Evolutionary conservation across 352 stramenopile species (phyloP).

Genomic region (Phytophthora litchii): DNA sequence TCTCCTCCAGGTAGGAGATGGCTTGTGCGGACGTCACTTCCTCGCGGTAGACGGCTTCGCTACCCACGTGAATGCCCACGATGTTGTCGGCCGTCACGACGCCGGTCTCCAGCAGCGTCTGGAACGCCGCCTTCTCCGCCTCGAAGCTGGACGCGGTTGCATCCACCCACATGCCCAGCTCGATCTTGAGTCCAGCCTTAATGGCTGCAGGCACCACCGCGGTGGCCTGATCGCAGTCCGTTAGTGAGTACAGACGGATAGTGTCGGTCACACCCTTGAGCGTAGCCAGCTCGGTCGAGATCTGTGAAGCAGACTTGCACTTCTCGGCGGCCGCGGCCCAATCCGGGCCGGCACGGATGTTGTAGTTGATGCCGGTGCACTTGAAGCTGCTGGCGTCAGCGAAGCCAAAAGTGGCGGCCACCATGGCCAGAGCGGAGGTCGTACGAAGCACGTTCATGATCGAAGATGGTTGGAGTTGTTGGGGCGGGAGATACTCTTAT

Average conservation of each 20-base stretch:
- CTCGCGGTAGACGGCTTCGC: slow-evolving; percentile 67
- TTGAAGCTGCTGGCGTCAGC: slow-evolving; percentile 44
- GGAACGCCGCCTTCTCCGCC: slow-evolving; percentile 49
- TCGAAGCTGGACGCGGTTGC: slow-evolving; percentile 41
- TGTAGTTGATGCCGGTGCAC: slow-evolving; percentile 76
- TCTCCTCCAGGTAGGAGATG: slow-evolving; percentile 60
- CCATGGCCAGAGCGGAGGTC: slow-evolving; percentile 34
- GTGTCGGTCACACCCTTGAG: slow-evolving; percentile 55
- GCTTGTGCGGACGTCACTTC: slow-evolving; percentile 49
- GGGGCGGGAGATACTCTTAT: slow-evolving; percentile 28
- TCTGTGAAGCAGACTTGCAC: slow-evolving; percentile 59
- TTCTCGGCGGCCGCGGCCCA: slow-evolving; percentile 50
- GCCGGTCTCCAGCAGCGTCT: slow-evolving; percentile 47
- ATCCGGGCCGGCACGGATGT: slow-evolving; percentile 64
- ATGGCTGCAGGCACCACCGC: slow-evolving; percentile 48
- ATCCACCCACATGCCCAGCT: slow-evolving; percentile 64
- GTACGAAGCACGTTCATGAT: slow-evolving; percentile 41
- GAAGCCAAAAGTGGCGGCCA: slow-evolving; percentile 24
- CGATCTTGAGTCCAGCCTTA: slow-evolving; percentile 48
- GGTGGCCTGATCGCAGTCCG: slow-evolving; percentile 54
- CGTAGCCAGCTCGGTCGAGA: slow-evolving; percentile 51
- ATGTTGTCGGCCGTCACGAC: slow-evolving; percentile 48
- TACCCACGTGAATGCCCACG: slow-evolving; percentile 70
- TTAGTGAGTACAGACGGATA: slow-evolving; percentile 60
- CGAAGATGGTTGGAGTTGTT: neutral